These are phyloP conservation scores for Nemania diffusa DNA, from an alignment of 2,329 filamentous ascomycete genomes.

Conservation along the genomic window DNA sequence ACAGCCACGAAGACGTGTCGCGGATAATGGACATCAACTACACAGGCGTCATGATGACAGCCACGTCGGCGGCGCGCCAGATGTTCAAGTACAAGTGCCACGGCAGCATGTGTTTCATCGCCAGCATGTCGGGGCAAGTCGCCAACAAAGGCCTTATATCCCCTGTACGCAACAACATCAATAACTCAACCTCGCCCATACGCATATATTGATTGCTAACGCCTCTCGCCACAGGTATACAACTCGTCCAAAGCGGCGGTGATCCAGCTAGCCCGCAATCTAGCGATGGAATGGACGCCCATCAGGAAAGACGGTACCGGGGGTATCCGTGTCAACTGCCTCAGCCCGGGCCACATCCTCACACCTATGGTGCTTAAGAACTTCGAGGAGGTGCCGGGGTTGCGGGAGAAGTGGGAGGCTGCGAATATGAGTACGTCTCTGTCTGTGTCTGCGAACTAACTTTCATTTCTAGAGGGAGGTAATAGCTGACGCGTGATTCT, in stretches of 20 bases:
- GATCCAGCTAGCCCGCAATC: constrained; percentile 69
- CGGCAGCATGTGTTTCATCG: constrained; percentile 67
- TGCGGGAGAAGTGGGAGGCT: constrained; percentile 69
- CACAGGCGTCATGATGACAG: constrained; percentile 76
- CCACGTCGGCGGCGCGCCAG: constrained; percentile 75
- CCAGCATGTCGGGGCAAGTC: constrained; percentile 65
- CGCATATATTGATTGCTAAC: no score
- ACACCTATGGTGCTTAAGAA: constrained; percentile 78
- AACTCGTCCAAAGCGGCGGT: constrained; percentile 75
- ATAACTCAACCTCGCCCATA: neutral
- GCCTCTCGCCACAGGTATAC: constrained; percentile 56
- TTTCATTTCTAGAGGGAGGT: neutral
- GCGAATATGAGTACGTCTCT: constrained; percentile 70
- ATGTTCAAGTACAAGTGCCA: constrained; percentile 62
- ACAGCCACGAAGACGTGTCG: constrained; percentile 65
- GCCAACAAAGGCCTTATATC: constrained; percentile 71
- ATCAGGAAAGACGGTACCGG: constrained; percentile 53
- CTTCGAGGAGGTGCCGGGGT: constrained; percentile 74
- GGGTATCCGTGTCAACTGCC: constrained; percentile 74
- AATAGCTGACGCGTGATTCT: constrained; percentile 5
- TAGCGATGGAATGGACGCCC: constrained; percentile 72
- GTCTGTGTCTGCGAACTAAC: neutral
- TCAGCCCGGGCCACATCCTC: constrained; percentile 74
- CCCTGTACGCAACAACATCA: constrained; percentile 51
- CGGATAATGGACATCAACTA: constrained; percentile 77